Evolutionary conservation across 371 early-diverging fungal species (phyloP), one percentile per base, ranked within the genome.

Genomic region (Mucor piriformis): DNA sequence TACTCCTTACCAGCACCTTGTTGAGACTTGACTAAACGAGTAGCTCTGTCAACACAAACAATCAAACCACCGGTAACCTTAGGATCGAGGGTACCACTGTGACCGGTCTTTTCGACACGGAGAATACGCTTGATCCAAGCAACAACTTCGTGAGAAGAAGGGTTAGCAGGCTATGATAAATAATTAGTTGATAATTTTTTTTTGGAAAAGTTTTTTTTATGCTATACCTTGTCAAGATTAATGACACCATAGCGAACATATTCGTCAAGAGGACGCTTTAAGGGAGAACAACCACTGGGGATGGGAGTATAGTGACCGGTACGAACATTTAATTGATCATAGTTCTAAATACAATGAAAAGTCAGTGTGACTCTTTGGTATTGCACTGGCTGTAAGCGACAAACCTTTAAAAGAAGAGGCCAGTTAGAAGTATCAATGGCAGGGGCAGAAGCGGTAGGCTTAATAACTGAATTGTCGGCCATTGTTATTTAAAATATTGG

Each of bases 101-200:
- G 99, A 44, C 99, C 99, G 34, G 99, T 99, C 83, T 99, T 99
- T 68, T 99, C 99, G 43, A 95, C 96, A 56, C 95, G 89, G 53
- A 99, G 89, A 61, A 99, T 99, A 63, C 97, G 93, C 57, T 97
- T 93, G 61, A 99, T 95, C 99, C 99, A 99, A 52, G 99, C 99
- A 44, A 32, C 99, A 44, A 99, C 99, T 85, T 99, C 99, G 86
- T 99, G 99, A 38, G 99, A 99, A 38, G 98, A 97, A 52, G 99
- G 99, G 85, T 99, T 99, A 50, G 98, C 90, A 52, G 99, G 99
- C 88, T 99, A 99, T 12, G 27, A 72, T 63, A 24, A 54, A 48
- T 8, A n/a, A 42, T 18, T 8, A 10, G n/a, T 37, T 37, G 4
- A 15, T 18, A n/a, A 15, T 38, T 38, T 38, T 15, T 38, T 38